Base-by-base conservation (phyloP, 306 rosid genomes). In the Gynostemma pentaphyllum region DNA sequence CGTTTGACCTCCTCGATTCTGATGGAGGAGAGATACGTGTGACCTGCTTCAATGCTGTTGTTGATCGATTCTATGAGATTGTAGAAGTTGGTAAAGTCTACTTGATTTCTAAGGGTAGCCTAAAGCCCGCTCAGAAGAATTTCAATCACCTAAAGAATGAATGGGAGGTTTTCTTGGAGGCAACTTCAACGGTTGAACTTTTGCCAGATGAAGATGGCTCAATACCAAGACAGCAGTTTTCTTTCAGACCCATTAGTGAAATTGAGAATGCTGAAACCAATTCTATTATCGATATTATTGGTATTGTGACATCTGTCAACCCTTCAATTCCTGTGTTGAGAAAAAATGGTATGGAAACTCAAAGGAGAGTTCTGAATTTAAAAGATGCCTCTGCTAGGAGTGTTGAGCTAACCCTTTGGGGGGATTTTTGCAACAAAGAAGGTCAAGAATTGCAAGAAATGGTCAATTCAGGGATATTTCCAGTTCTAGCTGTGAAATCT, bases 311-410 rank as follows among this genome's bases (percentile, higher is more conserved):
- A 39, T 82, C 84, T 63, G 84, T 86, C 61, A 88, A 86, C 61
- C 96, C 99, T 22, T 88, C 97, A 1, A 84, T 87, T 70, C 88
- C 99, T 76, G 85, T 92, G 69, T 23, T 88, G 85, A 86, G 97
- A 72, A 94, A 94, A 86, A 94, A 88, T 49, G 99, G 99, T 45
- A 88, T 88, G 99, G 99, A 94, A 81, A 94, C 95, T 39, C 95
- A 79, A 67, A 76, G 95, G 80, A 83, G 99, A 72, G 72, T 84
- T 75, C 70, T 88, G 80, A 81, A 79, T 78, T 76, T 94, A 29
- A 88, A 86, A 77, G 99, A 94, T 70, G 59, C 75, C 67, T 94
- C 99, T 18, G 86, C 86, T 45, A 84, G 70, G 77, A 88, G 84
- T 55, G 75, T 94, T 52, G 99, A 92, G 82, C 66, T 92, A 55